Evolutionary conservation across 2,329 filamentous ascomycete species (phyloP), one percentile per base, ranked within the genome.

Genomic region (Fusarium papillatum): DNA sequence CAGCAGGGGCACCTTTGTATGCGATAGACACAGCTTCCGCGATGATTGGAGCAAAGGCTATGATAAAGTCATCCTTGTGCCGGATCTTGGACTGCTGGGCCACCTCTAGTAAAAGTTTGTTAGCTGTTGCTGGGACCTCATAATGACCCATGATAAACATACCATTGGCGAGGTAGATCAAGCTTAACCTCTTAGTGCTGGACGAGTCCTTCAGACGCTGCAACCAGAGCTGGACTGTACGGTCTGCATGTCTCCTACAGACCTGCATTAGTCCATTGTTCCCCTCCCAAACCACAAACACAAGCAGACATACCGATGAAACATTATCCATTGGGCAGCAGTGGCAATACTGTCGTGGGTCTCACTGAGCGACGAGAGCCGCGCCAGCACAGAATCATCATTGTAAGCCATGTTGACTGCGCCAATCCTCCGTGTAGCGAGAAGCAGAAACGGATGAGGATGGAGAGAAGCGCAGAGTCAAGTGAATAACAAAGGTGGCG

Each of bases 261-360:
- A 36, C 38, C 62, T 29, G 57, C 72, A 70, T 68, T 22, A 68
- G 36, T 64, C 22, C n/a, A 64, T 41, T 13, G 38, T 16, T 59
- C 13, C 22, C 17, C 26, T 43, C 48, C 38, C 6, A 38, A 8
- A 24, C 59, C 19, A 6, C 16, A 63, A 16, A 26, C 16, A 19
- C 16, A 26, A 34, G 22, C 26, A 43, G 17, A 29, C 70, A 83
- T 92, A 98, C 95, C 95, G 94, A 86, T 99, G 96, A 84, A 99
- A 99, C 94, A 99, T 97, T 73, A 99, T 97, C 97, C 97, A 99
- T 92, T 98, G 96, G 69, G 97, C 95, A 74, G 98, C 96, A 41
- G 95, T 96, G 72, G 98, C 91, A 81, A 99, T 98, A 85, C 95
- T 97, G 83, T 99, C 97, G 84, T 99, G 96, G 14, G 95, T 98